Evolutionary conservation across 345 rosid species (phyloP), one percentile per base, ranked within the genome.

Genomic region (Eucalyptus victrix): DNA sequence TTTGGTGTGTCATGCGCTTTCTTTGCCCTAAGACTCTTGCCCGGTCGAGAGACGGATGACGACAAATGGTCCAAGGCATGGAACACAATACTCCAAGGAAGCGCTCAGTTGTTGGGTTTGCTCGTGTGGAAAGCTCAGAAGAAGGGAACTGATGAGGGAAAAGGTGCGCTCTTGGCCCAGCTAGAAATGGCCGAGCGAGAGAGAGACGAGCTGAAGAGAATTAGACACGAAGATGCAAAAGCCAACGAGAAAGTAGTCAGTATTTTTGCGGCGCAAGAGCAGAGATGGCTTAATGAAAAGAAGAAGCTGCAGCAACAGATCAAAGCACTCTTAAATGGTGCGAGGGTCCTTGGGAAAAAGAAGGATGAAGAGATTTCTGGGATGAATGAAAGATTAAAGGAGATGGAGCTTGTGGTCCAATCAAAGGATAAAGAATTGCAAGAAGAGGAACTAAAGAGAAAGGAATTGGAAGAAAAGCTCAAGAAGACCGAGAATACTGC

Each of bases 241-340:
- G 99, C 99, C 18, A 98, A 97, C 86, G 99, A 98, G 96, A 98
- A 96, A 88, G 99, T 96, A 86, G 98, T 96, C 47, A 87, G 98
- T 62, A 97, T 98, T 80, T 93, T 94, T 89, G 98, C 99, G 9
- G 94, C 96, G 10, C 98, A 95, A 65, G 99, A 97, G 91, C 99
- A 98, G 92, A 92, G 91, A 80, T 98, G 99, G 99, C 91, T 97
- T 37, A 90, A 65, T 34, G 98, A 97, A 88, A 96, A 93, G 93
- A 96, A 92, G 93, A 92, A 88, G 90, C 94, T 95, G 18, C 89
- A 91, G 90, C 96, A 93, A 83, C 96, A 95, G 42, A 91, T 92
- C 88, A 96, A 95, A 89, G 95, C 94, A 90, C 95, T 98, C 80
- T 86, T 94, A 90, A 93, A 94, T 90, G 96, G 93, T 85, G 34